A percentile compares a stretch with the other conserved stretches of the same genome.
These are phyloP conservation scores for Umbelopsis sp. DNA, from an alignment of 192 early-diverging fungal genomes.

Conservation along the genomic window DNA sequence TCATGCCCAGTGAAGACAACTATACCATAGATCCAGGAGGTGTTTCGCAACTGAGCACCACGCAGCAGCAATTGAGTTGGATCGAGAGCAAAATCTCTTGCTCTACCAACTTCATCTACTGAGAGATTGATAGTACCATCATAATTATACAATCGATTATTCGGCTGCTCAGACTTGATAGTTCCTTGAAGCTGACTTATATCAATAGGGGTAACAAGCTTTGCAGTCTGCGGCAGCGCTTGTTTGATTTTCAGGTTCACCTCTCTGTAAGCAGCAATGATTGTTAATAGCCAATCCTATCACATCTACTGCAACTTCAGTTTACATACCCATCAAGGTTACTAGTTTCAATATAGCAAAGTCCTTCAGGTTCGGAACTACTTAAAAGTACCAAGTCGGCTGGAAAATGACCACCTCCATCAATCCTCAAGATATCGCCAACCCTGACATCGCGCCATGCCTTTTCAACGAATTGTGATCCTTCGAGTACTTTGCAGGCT, in stretches of 20 bases:
- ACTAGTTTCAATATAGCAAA: slow-evolving; percentile 95
- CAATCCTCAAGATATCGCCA: slow-evolving; percentile 89
- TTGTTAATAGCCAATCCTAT: neutral
- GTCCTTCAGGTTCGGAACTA: slow-evolving; percentile 89
- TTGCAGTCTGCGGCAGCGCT: slow-evolving; percentile 77
- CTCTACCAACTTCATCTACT: slow-evolving; percentile 38
- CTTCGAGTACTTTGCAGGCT: slow-evolving; percentile 62
- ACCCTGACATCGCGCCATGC: slow-evolving; percentile 83
- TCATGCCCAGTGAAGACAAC: slow-evolving; percentile 95
- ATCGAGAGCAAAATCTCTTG: slow-evolving; percentile 80
- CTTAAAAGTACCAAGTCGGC: slow-evolving; percentile 89
- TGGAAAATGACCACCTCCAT: slow-evolving; percentile 86
- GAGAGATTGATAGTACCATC: slow-evolving; percentile 63
- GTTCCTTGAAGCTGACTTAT: slow-evolving; percentile 62
- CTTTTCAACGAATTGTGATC: slow-evolving; percentile 71
- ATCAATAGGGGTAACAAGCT: slow-evolving; percentile 68
- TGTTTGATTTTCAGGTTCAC: slow-evolving; percentile 96
- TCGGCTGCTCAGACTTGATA: slow-evolving; percentile 91
- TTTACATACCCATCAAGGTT: slow-evolving; percentile 77
- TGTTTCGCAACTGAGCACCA: slow-evolving; percentile 92
- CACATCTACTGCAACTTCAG: neutral
- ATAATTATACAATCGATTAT: slow-evolving; percentile 91
- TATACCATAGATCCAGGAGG: slow-evolving; percentile 89
- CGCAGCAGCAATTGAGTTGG: slow-evolving; percentile 89
- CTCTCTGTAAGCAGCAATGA: slow-evolving; percentile 55